Base-by-base conservation (phyloP, 495 filamentous ascomycete species). In the Tuber borchii region DNA sequence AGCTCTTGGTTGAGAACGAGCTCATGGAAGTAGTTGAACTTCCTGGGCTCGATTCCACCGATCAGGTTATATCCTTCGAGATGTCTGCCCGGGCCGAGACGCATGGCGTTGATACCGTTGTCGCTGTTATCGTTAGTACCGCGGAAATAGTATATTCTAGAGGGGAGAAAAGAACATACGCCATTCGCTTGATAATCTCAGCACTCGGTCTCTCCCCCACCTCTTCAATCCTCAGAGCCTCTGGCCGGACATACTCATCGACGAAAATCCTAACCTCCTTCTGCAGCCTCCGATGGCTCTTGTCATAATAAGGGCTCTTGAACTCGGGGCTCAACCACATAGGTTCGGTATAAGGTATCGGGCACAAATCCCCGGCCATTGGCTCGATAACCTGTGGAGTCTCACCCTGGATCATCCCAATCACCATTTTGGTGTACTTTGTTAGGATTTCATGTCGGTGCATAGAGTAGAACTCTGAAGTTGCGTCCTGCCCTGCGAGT, bases 401-500 rank as follows among this genome's bases (percentile, higher is more conserved):
- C 84, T 97, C 92, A 77, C 90, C 91, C 56, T 89, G 86, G 79
- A 97, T 83, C 17, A 88, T 90, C 77, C 93, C 93, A 77, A 95
- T 88, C 84, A 88, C 91, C n/a, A 95, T 88, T 78, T 88, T 85
- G 7, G 84, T 82, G 87, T 95, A 95, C 80, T 93, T 93, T 73
- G 89, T 83, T 5, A 95, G 88, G 3, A 95, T 93, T 85, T 97
- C 94, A 70, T 95, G 94, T 0, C 94, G 89, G 85, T 97, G 94
- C 56, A 97, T 92, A 83, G 94, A 94, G 84, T 97, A 95, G 87
- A 96, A 97, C 75, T 91, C 92, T 65, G 89, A 87, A 73, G 94
- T 97, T 80, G 93, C 92, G 86, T 99, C 95, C 86, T 97, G 93
- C 81, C 95, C 95, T 79, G 87, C 95, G 76, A 98, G 94, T 83